Evolutionary conservation across 2,329 filamentous ascomycete species (phyloP), one percentile per base, ranked within the genome.

Genomic region (Aspergillus glaucus): DNA sequence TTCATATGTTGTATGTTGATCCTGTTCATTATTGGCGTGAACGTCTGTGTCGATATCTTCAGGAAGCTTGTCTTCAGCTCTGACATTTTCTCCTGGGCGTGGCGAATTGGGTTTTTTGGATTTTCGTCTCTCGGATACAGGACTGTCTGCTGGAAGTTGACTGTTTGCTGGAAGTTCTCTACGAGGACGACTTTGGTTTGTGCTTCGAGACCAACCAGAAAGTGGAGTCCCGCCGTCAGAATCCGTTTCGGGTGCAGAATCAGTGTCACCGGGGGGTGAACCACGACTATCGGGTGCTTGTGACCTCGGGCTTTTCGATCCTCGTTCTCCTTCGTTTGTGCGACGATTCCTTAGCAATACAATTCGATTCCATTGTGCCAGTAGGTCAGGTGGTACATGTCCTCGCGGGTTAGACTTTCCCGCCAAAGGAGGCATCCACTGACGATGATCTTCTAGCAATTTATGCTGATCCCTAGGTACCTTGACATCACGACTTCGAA

Each of bases 391-490:
- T 2, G 70, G 70, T 24, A 71, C 67, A 55, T 68, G 60, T 3
- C 61, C 64, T 26, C 57, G 58, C 17, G 63, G 62, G 30, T 49
- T 43, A 12, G 48, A 48, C 12, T 58, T 51, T 12, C 66, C 65
- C 1, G 61, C 43, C n/a, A 54, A 50, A n/a, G 66, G 61, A 34
- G 68, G 67, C 45, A 70, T 55, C 69, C 65, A 69, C 48, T 59
- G 77, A 14, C 74, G 67, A 22, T 43, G 51, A 5, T 64, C 51
- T 9, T 74, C 69, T 1, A 85, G 63, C 4, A 84, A 64, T 7
- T 66, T 55, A 40, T 63, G 58, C 55, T 85, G 82, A 14, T 77
- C 69, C 22, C 61, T 65, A 2, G 76, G 70, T 45, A 80, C 75
- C 21, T 58, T 65, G 28, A 77, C 60, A 54, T 77, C 72, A 40